Evolutionary conservation across 75 land plant species (phyloP), one percentile per base, ranked within the genome.

Genomic region (Isoetes taiwanensis): DNA sequence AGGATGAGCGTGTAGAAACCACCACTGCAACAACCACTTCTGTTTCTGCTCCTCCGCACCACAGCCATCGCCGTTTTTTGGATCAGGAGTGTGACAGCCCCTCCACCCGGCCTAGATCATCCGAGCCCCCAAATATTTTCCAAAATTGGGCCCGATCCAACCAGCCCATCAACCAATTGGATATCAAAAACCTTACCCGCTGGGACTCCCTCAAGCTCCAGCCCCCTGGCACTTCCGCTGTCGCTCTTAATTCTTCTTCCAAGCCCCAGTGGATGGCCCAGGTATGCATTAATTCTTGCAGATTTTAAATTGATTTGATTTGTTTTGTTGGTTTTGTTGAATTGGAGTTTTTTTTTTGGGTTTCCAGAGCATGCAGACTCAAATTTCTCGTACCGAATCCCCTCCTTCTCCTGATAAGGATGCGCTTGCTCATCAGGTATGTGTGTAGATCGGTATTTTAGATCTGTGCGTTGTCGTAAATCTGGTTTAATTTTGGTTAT

Each of bases 71-170:
- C 50, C 16, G 25, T 16, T 5, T 46, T 6, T 16, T 23, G 16
- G 50, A 46, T 16, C 50, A 46, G 16, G 50, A 46, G 50, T 46
- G 50, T 46, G 50, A 46, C 50, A 46, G 50, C 23, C 50, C 50
- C 4, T 23, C 16, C 50, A 19, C 16, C 25, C 16, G 25, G 50
- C 16, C 25, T 5, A 23, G 50, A n/a, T 16, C 23, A 23, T 16
- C 16, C 16, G 38, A 9, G 9, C 25, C 50, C 16, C 25, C 25
- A 4, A 46, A n/a, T n/a, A 19, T 46, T 16, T 46, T 46, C 50
- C 50, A 46, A 23, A 46, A 23, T 23, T 46, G 50, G 50, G 16
- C 50, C 8, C 25, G 25, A n/a, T 46, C 23, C 8, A 46, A 46
- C 25, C 50, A 19, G 8, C 5, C 4, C 50, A 46, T 37, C 38